A percentile compares a stretch with the other conserved stretches of the same genome.
These are phyloP conservation scores for Flaveria sonorensis DNA, from an alignment of 129 eudicot genomes.

Conservation along the genomic window DNA sequence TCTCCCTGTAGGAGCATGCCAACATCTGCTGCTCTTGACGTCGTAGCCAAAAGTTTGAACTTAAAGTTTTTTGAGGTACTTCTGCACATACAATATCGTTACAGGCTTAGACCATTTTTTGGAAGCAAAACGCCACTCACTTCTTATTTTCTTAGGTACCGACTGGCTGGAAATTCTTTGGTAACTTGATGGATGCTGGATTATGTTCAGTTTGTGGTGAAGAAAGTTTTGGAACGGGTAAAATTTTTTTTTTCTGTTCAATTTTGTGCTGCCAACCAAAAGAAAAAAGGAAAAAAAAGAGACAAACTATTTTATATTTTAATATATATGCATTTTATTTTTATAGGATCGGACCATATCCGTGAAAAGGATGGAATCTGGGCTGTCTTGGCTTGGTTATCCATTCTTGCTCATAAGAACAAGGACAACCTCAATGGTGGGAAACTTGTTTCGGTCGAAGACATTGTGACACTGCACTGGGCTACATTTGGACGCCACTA, in stretches of 20 bases:
- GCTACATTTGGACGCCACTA: constrained; percentile 85
- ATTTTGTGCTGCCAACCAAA: not conserved
- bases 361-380: constrained; percentile 96
- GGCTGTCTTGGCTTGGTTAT: constrained; percentile 95
- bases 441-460: constrained; percentile 87
- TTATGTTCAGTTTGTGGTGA: constrained; percentile 94
- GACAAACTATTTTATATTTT: not conserved
- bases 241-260: constrained; percentile 12
- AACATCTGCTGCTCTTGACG: constrained; percentile 97
- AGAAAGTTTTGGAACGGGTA: constrained; percentile 99
- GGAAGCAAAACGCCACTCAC: constrained; percentile 13
- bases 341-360: constrained; percentile 82
- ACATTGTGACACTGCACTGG: constrained; percentile 92
- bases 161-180: constrained; percentile 97
- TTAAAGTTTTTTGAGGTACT: constrained; percentile 85
- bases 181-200: constrained; percentile 97
- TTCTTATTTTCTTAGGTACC: constrained; percentile 57
- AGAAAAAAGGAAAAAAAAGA: not conserved
- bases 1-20: constrained; percentile 89
- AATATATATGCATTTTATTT: not conserved
- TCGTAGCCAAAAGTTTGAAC: constrained; percentile 79
- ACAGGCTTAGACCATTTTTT: not conserved
- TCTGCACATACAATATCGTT: constrained; percentile 4
- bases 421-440: constrained; percentile 66
- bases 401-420: constrained; percentile 79